Evolutionary conservation across 2,329 filamentous ascomycete genomes (phyloP), one percentile per base, ranked within the genome.

Genomic region (Ceratocystiopsis sp.): DNA sequence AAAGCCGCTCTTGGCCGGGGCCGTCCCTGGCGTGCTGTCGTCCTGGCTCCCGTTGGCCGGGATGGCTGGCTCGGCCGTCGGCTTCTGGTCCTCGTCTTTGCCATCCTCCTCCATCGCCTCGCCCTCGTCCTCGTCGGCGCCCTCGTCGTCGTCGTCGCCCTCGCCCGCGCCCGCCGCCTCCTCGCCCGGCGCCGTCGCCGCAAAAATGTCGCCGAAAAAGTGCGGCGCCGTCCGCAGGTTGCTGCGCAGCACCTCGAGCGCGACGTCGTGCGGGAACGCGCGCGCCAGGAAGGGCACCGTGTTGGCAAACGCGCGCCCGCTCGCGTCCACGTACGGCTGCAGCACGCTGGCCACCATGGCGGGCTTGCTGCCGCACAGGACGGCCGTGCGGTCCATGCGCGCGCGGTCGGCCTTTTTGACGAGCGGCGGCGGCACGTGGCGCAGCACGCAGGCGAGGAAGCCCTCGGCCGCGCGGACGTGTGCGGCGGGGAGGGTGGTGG

Each of bases 331-430:
- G 58, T 78, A 74, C 1, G 85, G 84, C 58, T 91, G 85, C 46
- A 95, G 64, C 13, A 93, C 77, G 57, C 84, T 89, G 7, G 85
- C 76, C 12, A 91, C 55, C 71, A 95, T 83, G 37, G 82, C 80
- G 32, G 78, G 67, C 54, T 76, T 78, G 57, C 79, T 69, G 46
- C 70, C 68, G 6, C 68, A 72, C 18, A 94, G 62, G 44, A 94
- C 80, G 17, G 84, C 81, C 3, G 83, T 84, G 49, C 83, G 80
- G 54, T 95, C 85, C 48, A 94, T 68, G 40, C 84, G 74, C 12
- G 78, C 73, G 42, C 89, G 78, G 17, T 84, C 56, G 2, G 80
- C 73, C 10, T 79, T 73, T n/a, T 80, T 72, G 35, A 93, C 61
- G 54, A 75, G 68, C 41, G 75, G 66, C 44, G 80, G 73, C 1